phyloP scores from a whole-genome alignment of 1,139 yeast species.

The Taphrina flavorubra region DNA sequence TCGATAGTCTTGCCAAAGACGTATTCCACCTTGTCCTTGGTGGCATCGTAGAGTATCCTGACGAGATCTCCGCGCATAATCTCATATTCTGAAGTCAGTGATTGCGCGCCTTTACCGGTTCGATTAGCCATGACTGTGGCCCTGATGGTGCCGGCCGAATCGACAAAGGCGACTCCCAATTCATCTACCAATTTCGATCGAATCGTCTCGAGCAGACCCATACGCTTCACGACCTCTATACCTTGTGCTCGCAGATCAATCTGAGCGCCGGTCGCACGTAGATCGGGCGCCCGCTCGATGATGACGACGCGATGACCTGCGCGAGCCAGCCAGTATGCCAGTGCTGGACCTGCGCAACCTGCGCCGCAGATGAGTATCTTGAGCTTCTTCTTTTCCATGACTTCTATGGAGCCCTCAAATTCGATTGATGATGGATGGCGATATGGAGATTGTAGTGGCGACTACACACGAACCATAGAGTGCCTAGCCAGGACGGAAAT shows the following conservation, averaged over 20 bases:
- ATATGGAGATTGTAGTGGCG: too few species aligned
- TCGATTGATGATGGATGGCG: too few species aligned
- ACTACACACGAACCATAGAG: too few species aligned
- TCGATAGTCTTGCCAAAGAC: not conserved
- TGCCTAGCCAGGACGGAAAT: too few species aligned
- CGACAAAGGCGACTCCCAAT: constrained; percentile 4
- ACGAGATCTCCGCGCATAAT: constrained; percentile 20
- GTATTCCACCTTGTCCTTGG: constrained; percentile 3
- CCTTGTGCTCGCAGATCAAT: constrained; percentile 1
- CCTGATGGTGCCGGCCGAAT: not conserved
- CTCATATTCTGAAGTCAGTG: constrained; percentile 19
- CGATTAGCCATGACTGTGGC: not conserved
- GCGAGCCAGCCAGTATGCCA: constrained; percentile 20
- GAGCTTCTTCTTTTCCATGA: not conserved
- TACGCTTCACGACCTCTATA: not conserved
- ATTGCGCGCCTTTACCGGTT: not conserved
- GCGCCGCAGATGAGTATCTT: constrained; percentile 22
- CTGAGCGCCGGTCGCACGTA: not conserved
- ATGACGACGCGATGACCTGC: not conserved
- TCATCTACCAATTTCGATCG: not conserved
- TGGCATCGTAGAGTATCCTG: constrained; percentile 5
- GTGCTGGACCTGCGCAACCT: constrained; percentile 16
- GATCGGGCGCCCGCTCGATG: constrained; percentile 3
- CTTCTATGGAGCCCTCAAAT: not conserved
- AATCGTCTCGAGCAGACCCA: constrained; percentile 5